These are phyloP conservation scores for Nicotiana sylvestris DNA, from an alignment of 257 asterid genomes.

Conservation along the genomic window DNA sequence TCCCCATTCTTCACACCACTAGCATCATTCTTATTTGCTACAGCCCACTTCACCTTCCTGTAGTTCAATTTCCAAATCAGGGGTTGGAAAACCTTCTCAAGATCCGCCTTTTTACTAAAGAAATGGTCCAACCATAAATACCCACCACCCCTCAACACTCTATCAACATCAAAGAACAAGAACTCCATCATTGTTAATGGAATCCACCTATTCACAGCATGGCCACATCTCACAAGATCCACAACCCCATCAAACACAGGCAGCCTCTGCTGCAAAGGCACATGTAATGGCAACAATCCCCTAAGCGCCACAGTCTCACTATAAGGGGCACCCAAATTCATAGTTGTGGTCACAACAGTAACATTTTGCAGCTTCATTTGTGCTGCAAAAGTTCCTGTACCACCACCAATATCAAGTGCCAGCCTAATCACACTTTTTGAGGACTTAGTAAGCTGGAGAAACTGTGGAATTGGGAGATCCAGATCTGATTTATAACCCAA, in stretches of 20 bases:
- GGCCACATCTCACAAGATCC: conserved; percentile 94
- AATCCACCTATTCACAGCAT: conserved; percentile 91
- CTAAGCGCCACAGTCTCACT: conserved; percentile 74
- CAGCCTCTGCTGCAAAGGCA: conserved; percentile 90
- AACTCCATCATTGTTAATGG: conserved; percentile 69
- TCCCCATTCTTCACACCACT: conserved; percentile 86
- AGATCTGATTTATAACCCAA: conserved; percentile 64
- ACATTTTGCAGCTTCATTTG: conserved; percentile 84
- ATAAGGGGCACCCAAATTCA: conserved; percentile 89
- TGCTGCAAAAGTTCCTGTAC: conserved; percentile 90
- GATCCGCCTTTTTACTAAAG: conserved; percentile 75
- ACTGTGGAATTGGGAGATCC: conserved; percentile 82
- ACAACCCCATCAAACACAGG: conserved; percentile 85
- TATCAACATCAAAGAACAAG: conserved; percentile 79
- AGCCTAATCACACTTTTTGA: conserved; percentile 51
- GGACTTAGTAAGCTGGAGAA: conserved; percentile 50
- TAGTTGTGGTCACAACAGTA: conserved; percentile 76
- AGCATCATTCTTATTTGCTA: conserved; percentile 59
- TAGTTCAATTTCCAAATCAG: conserved; percentile 78
- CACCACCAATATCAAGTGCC: conserved; percentile 84
- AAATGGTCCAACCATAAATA: conserved; percentile 79
- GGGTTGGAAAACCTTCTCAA: conserved; percentile 71
- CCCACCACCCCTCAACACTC: conserved; percentile 91
- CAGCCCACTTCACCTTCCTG: conserved; percentile 98
- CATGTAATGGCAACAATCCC: conserved; percentile 83